A percentile compares a stretch with the other conserved stretches of the same genome.
These are phyloP conservation scores for Amanita pallidorosea DNA, from an alignment of 768 basidiomycete genomes.

Conservation along the genomic window DNA sequence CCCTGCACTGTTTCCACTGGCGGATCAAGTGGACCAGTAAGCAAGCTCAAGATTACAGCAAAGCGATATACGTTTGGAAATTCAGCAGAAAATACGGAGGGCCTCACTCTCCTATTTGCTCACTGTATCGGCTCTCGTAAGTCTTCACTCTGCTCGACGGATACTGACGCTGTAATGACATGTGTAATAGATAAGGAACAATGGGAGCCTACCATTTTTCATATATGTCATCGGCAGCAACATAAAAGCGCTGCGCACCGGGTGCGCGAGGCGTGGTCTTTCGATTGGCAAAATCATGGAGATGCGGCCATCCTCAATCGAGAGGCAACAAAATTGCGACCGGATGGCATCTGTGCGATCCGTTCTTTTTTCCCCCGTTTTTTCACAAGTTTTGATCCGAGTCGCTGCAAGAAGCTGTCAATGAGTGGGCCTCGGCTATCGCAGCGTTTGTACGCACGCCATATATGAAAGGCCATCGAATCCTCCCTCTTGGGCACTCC, in stretches of 20 bases:
- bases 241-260: conserved; percentile 6
- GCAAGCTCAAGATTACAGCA: conserved; percentile 28
- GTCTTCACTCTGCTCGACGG: conserved; percentile 9
- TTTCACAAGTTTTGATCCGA: neutral
- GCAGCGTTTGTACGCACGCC: conserved; percentile 9
- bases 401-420: conserved; percentile 4
- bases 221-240: conserved; percentile 22
- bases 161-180: neutral
- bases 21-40: neutral
- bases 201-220: conserved; percentile 38
- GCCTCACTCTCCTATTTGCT: conserved; percentile 34
- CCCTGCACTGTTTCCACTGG: neutral
- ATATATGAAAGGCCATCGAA: conserved; percentile 9
- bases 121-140: conserved; percentile 38
- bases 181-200: conserved; percentile 38
- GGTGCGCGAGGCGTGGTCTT: conserved; percentile 33
- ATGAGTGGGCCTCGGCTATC: conserved; percentile 10
- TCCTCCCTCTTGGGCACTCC: conserved; percentile 12
- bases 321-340: conserved; percentile 17
- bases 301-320: conserved; percentile 35
- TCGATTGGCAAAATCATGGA: conserved; percentile 30
- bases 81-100: conserved; percentile 17
- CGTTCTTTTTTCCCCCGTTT: conserved; percentile 15
- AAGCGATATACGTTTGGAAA: conserved; percentile 27
- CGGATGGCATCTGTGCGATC: conserved; percentile 24